Conservation (phyloP, 2,329 filamentous ascomycete genomes). For the Botryotinia convoluta region DNA sequence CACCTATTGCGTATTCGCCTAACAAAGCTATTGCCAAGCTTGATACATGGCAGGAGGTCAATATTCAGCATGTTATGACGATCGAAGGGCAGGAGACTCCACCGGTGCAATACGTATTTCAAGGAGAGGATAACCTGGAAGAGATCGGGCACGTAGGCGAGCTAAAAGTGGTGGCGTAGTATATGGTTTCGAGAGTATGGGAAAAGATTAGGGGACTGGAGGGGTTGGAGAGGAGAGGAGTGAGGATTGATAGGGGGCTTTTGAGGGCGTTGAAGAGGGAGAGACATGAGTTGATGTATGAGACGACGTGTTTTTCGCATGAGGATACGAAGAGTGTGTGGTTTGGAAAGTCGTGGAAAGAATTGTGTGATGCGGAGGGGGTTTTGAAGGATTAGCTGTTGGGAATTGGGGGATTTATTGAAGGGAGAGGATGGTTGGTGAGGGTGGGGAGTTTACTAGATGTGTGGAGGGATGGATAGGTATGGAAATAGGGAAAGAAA, state of each 20-base stretch:
- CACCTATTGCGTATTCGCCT: neutral
- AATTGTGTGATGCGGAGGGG: neutral
- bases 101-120: too few species aligned
- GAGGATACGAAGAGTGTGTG: neutral
- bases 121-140: too few species aligned
- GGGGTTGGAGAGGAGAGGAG: neutral
- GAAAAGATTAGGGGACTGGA: neutral
- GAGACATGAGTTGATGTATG: neutral
- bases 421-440: neutral
- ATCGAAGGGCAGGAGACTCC: neutral
- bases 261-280: neutral
- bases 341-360: neutral
- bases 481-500: accelerated
- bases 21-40: neutral
- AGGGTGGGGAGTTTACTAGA: neutral
- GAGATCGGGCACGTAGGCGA: too few species aligned
- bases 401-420: neutral
- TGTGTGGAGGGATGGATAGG: neutral
- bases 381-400: neutral
- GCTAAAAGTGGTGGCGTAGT: too few species aligned
- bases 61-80: neutral
- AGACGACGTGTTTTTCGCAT: neutral
- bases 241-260: neutral
- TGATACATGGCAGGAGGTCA: neutral
- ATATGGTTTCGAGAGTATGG: too few species aligned